Conservation (phyloP, 208 protist genomes). For the Crithidia expoeki region DNA sequence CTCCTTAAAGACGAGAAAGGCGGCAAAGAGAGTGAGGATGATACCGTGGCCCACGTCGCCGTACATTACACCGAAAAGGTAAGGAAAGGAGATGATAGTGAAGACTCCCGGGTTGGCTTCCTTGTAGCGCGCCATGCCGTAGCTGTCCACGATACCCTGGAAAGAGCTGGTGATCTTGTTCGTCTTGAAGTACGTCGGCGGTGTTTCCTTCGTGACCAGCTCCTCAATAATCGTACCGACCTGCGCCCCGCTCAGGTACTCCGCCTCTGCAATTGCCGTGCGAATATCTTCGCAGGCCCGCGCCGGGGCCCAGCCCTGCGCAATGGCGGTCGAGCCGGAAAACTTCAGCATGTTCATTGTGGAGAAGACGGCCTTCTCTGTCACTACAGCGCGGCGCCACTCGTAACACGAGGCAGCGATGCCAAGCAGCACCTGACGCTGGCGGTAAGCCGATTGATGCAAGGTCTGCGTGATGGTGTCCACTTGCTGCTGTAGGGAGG, state of each 20-base stretch:
- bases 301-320: slow-evolving; percentile 94
- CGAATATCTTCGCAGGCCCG: slow-evolving; percentile 79
- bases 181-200: slow-evolving; percentile 97
- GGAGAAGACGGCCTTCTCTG: slow-evolving; percentile 96
- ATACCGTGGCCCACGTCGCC: slow-evolving; percentile 99
- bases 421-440: slow-evolving; percentile 76
- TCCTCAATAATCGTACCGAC: slow-evolving; percentile 84
- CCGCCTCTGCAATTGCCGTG: slow-evolving; percentile 72
- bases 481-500: slow-evolving; percentile 66
- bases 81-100: slow-evolving; percentile 99
- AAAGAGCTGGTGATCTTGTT: slow-evolving; percentile 96
- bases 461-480: slow-evolving; percentile 81
- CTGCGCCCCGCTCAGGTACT: slow-evolving; percentile 60
- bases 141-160: slow-evolving; percentile 98
- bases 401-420: slow-evolving; percentile 73
- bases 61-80: slow-evolving; percentile 99
- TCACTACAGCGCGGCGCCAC: slow-evolving; percentile 92
- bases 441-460: slow-evolving; percentile 66
- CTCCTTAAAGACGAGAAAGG: slow-evolving; percentile 86
- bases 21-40: slow-evolving; percentile 83
- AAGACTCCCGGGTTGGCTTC: slow-evolving; percentile 95
- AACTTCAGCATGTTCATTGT: slow-evolving; percentile 97
- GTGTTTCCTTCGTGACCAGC: slow-evolving; percentile 85
- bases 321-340: slow-evolving; percentile 90
- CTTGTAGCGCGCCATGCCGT: slow-evolving; percentile 95